Evolutionary conservation across 1,284 basidiomycete species (phyloP), one percentile per base, ranked within the genome.

Genomic region (Ustilago vetiveriae): DNA sequence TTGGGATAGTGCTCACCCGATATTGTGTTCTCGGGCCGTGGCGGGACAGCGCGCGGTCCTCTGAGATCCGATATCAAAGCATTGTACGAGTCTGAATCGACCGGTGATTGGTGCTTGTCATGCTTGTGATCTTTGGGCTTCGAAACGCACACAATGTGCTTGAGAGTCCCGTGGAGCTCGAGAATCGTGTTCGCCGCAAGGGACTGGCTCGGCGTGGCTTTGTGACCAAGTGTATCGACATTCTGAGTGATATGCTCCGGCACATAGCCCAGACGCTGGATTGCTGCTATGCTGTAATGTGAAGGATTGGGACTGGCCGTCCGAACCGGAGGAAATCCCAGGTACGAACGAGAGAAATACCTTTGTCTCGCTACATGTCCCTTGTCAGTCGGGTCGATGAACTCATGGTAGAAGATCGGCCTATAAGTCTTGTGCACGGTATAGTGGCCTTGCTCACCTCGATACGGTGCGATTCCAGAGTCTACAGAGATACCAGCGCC

Each of bases 351-450:
- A 5, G 78, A 72, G 69, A 76, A 82, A 65, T 82, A 82, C 6
- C 81, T 62, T 17, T 76, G 75, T 46, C 75, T 47, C 35, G 51
- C 57, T 24, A 52, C 36, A 22, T 78, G 73, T 9, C 79, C 76
- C 24, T 64, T 62, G 9, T 65, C 58, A 2, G 59, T 41, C n/a
- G 41, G 10, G 26, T 77, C 63, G 38, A 64, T 56, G 29, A 82
- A 82, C 55, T 79, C 78, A 45, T 80, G 78, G 46, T 70, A 81
- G 44, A 77, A 82, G 53, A 82, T 82, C 2, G 81, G 81, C 2
- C 80, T 49, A 42, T 80, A 81, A 1, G 75, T 71, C 42, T 72
- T 74, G 58, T 82, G 74, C 5, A 78, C 64, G 11, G 57, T 60
- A 45, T 82, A 82, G 36, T 79, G 76, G 0, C 80, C 80, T 24